phyloP scores from a whole-genome alignment of 2,329 filamentous ascomycete species.

The Aspergillus fumigatiaffinis region DNA sequence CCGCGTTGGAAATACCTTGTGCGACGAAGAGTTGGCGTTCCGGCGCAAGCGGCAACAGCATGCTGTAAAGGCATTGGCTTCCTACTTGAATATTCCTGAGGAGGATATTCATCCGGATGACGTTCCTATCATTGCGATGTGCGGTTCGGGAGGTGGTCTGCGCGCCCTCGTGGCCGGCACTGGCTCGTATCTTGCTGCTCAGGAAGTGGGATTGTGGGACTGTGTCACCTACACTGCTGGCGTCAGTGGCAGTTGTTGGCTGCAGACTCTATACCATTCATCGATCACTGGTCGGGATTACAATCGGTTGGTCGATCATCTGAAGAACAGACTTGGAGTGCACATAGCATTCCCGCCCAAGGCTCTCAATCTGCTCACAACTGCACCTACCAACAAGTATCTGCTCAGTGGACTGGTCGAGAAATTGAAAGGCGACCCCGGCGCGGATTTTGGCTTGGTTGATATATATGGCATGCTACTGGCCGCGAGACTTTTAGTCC shows the following conservation, averaged over 20 bases:
- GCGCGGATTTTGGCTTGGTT: slow-evolving; percentile 82
- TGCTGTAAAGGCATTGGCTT: slow-evolving; percentile 69
- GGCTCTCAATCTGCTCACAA: slow-evolving; percentile 75
- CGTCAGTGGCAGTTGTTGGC: slow-evolving; percentile 94
- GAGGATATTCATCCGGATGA: slow-evolving; percentile 86
- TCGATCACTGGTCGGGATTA: slow-evolving; percentile 69
- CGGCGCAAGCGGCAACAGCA: slow-evolving; percentile 64
- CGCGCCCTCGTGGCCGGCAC: slow-evolving; percentile 86
- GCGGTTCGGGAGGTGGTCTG: slow-evolving; percentile 87
- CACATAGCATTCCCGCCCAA: slow-evolving; percentile 92
- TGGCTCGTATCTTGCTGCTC: slow-evolving; percentile 77
- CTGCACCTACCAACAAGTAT: slow-evolving; percentile 88
- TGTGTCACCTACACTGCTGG: slow-evolving; percentile 93
- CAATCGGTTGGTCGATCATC: slow-evolving; percentile 69
- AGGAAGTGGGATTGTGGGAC: slow-evolving; percentile 86
- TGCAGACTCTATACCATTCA: slow-evolving; percentile 82
- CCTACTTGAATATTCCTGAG: slow-evolving; percentile 74
- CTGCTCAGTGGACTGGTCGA: slow-evolving; percentile 85
- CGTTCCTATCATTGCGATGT: slow-evolving; percentile 88
- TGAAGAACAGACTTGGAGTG: slow-evolving; percentile 77
- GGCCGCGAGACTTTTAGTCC: slow-evolving; percentile 78
- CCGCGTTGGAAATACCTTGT: slow-evolving; percentile 75
- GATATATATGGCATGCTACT: slow-evolving; percentile 88
- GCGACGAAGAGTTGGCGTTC: slow-evolving; percentile 76
- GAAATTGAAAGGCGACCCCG: slow-evolving; percentile 77